phyloP scores from a whole-genome alignment of 371 early-diverging fungal genomes.

The Zancudomyces culisetae region DNA sequence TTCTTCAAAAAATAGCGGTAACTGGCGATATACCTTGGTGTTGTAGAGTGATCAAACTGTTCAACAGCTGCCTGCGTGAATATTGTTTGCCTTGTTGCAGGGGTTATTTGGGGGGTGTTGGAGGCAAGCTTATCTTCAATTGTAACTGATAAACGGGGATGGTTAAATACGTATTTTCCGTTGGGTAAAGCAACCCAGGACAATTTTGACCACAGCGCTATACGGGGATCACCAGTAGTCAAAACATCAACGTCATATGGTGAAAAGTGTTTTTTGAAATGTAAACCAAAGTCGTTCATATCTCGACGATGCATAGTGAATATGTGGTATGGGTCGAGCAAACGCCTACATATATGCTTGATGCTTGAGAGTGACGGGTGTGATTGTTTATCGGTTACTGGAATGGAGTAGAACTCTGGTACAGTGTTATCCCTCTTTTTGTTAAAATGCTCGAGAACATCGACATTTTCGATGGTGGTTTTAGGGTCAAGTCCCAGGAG shows the following conservation, averaged over 20 bases:
- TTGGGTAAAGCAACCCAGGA: background rate
- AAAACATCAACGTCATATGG: background rate
- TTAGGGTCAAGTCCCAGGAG: conserved; percentile 42
- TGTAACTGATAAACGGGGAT: background rate
- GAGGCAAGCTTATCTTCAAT: conserved; percentile 1
- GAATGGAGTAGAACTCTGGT: too few relatives aligned
- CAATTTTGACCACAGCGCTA: background rate
- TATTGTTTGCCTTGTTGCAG: background rate
- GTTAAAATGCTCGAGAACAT: conserved; percentile 4
- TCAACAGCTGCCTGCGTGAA: too few relatives aligned
- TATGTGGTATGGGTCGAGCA: background rate
- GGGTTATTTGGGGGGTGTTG: background rate
- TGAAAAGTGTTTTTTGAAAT: background rate
- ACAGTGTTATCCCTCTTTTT: background rate
- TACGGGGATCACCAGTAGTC: background rate
- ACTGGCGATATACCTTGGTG: too few relatives aligned
- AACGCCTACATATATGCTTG: background rate
- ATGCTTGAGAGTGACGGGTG: background rate
- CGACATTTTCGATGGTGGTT: conserved; percentile 19
- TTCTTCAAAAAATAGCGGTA: too few relatives aligned
- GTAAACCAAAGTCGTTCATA: conserved; percentile 5
- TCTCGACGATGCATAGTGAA: conserved; percentile 1
- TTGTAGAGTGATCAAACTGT: too few relatives aligned
- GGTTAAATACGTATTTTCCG: conserved; percentile 3
- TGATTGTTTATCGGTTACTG: conserved; percentile 10